These are phyloP conservation scores for Cryoendolithus antarcticus DNA, from an alignment of 2,329 filamentous ascomycete species.

Conservation along the genomic window DNA sequence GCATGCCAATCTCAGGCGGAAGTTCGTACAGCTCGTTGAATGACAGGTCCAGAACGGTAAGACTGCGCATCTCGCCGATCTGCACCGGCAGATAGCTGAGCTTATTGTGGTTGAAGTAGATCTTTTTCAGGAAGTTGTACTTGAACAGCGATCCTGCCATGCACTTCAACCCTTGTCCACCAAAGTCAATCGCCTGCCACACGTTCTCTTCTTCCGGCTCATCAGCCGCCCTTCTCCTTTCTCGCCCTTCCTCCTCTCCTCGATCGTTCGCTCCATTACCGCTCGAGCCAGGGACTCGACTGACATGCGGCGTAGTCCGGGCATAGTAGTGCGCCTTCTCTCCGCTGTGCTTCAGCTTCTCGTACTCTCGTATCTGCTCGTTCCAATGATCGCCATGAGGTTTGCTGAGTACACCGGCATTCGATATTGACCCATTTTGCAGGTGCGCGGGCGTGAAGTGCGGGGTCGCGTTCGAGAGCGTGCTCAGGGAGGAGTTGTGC, in stretches of 20 bases:
- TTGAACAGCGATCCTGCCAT: slow-evolving; percentile 69
- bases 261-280: slow-evolving; percentile 31
- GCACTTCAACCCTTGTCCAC: slow-evolving; percentile 84
- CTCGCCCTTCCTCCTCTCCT: slow-evolving; percentile 42
- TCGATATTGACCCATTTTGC: slow-evolving; percentile 49
- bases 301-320: slow-evolving; percentile 44
- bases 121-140: slow-evolving; percentile 79
- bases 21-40: slow-evolving; percentile 73
- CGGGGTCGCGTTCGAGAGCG: slow-evolving; percentile 52
- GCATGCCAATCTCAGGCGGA: slow-evolving; percentile 90
- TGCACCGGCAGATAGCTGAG: slow-evolving; percentile 64
- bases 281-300: slow-evolving; percentile 13
- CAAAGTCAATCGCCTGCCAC: slow-evolving; percentile 92
- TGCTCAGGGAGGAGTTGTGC: slow-evolving; percentile 46
- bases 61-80: slow-evolving; percentile 69
- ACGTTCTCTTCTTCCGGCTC: slow-evolving; percentile 46
- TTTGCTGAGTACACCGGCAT: slow-evolving; percentile 37
- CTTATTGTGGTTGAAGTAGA: slow-evolving; percentile 91
- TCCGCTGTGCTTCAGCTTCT: slow-evolving; percentile 16
- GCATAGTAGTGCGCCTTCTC: slow-evolving; percentile 54
- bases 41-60: slow-evolving; percentile 77
- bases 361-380: slow-evolving; percentile 56
- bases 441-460: slow-evolving; percentile 48
- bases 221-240: slow-evolving; percentile 46
- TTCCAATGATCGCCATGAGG: slow-evolving; percentile 65